These are phyloP conservation scores for Didymella exigua DNA, from an alignment of 2,329 filamentous ascomycete species.

Conservation along the genomic window DNA sequence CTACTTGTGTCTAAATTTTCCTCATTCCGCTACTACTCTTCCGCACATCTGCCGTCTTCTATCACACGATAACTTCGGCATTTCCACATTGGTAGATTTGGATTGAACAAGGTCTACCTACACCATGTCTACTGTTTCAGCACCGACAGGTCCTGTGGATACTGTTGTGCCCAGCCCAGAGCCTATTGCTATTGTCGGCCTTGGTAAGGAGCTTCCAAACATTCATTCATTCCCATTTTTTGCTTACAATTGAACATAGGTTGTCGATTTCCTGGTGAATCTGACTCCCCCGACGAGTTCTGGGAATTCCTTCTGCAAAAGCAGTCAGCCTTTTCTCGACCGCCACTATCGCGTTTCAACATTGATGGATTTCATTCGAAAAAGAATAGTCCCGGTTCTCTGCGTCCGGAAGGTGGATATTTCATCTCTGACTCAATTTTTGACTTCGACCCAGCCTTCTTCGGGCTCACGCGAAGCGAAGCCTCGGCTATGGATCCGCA, in stretches of 20 bases:
- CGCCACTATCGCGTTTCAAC: neutral
- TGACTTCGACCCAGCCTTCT: neutral
- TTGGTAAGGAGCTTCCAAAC: neutral
- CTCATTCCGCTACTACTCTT: too few species aligned
- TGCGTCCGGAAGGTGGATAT: neutral
- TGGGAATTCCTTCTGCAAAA: neutral
- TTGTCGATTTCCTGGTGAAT: neutral
- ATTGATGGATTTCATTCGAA: neutral
- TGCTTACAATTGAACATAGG: neutral
- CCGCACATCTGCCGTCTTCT: too few species aligned
- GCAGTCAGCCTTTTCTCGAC: neutral
- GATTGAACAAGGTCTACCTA: neutral
- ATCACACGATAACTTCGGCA: too few species aligned
- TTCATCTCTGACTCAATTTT: neutral
- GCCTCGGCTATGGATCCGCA: neutral
- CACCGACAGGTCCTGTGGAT: neutral
- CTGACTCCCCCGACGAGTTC: neutral
- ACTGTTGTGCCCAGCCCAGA: neutral
- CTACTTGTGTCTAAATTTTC: too few species aligned
- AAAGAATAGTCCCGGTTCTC: constrained; percentile 2
- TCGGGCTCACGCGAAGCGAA: neutral
- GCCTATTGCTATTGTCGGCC: neutral
- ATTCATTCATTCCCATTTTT: neutral
- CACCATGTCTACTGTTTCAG: neutral
- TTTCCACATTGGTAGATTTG: too few species aligned